Conservation (phyloP, 768 basidiomycete genomes). For the Candolleomyces aberdarensis region DNA sequence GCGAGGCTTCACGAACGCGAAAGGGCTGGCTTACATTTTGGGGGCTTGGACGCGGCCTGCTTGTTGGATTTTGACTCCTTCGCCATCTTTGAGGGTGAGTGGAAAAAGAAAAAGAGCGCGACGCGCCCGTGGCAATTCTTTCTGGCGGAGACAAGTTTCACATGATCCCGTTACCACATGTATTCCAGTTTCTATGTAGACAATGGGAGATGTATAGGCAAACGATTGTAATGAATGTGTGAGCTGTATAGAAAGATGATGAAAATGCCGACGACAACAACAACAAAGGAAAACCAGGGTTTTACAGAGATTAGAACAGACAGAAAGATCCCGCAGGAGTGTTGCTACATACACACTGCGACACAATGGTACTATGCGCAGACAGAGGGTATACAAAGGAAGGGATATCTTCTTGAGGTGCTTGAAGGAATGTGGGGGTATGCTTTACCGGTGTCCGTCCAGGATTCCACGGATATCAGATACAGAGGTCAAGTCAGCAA, state of each 20-base stretch:
- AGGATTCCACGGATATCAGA: slow-evolving; percentile 91
- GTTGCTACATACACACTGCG: slow-evolving; percentile 2
- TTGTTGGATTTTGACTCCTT: background rate
- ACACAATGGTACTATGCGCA: background rate
- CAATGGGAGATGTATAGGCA: background rate
- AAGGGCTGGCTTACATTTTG: background rate
- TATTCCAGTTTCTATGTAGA: too few relatives aligned
- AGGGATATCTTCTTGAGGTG: background rate
- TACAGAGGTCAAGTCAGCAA: slow-evolving; percentile 80
- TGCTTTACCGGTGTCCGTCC: slow-evolving; percentile 67
- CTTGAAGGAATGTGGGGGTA: background rate
- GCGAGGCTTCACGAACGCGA: background rate
- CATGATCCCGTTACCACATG: background rate
- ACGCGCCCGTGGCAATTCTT: background rate
- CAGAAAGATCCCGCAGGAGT: slow-evolving; percentile 2
- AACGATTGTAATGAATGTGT: background rate
- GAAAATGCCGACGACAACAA: background rate
- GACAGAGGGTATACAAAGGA: slow-evolving; percentile 5
- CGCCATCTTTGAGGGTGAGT: background rate
- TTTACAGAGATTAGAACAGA: background rate
- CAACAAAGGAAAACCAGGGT: background rate
- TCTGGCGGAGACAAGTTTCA: background rate
- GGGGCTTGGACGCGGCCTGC: background rate
- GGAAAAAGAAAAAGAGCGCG: background rate
- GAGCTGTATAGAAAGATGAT: background rate